Conservation (phyloP, 192 early-diverging fungal species). For the Entomortierella chlamydospora region DNA sequence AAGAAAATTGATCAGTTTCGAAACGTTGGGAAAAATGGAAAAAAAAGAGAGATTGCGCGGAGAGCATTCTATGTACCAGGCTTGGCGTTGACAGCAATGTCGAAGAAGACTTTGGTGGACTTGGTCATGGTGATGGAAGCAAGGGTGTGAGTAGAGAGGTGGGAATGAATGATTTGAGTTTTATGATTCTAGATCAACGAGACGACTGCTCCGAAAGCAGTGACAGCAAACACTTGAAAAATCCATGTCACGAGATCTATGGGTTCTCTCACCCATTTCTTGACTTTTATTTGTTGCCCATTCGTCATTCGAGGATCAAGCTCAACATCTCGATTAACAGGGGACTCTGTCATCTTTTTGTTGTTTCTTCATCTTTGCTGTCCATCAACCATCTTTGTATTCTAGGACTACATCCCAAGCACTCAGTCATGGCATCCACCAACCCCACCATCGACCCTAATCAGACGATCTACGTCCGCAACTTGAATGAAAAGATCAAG, state of each 20-base stretch:
- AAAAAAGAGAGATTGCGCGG: not conserved
- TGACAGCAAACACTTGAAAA: too few relatives aligned
- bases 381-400: too few relatives aligned
- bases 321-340: too few relatives aligned
- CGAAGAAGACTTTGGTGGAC: slow-evolving; percentile 75
- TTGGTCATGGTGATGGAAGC: slow-evolving; percentile 58
- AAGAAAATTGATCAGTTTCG: not conserved
- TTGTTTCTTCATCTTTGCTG: too few relatives aligned
- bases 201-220: too few relatives aligned
- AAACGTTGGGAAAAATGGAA: not conserved
- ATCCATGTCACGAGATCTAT: too few relatives aligned
- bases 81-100: slow-evolving; percentile 73
- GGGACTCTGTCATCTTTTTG: too few relatives aligned
- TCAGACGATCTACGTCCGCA: slow-evolving; percentile 87
- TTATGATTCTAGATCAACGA: not conserved
- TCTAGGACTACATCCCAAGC: not conserved
- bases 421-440: slow-evolving; percentile 27
- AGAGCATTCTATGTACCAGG: slow-evolving; percentile 22
- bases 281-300: too few relatives aligned
- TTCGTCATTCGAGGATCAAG: too few relatives aligned
- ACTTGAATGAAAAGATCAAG: slow-evolving; percentile 77
- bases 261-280: too few relatives aligned
- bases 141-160: not conserved
- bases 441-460: slow-evolving; percentile 67
- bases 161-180: not conserved